Base-by-base conservation (phyloP, 2,329 filamentous ascomycete species). In the Ophiostoma pallidulum region DNA sequence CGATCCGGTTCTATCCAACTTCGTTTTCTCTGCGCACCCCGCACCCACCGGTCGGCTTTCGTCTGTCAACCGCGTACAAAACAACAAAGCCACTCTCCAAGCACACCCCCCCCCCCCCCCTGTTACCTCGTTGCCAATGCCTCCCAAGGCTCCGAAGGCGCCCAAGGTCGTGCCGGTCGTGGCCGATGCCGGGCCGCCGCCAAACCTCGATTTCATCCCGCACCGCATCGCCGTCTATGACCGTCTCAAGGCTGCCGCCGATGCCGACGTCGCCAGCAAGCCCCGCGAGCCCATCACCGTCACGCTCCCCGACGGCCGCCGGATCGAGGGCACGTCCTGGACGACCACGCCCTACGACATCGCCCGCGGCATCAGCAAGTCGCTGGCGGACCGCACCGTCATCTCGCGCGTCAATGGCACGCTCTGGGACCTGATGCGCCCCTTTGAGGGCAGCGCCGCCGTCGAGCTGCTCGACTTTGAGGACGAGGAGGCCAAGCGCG, bases 351-450 rank as follows among this genome's bases (percentile, higher is more conserved):
- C 92, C 6, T 83, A 75, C 38, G 75, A 82, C 59, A 82, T 95
- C 66, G 79, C 80, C 54, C 85, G 78, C 67, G 78, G 74, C 59
- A 95, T 90, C 65, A 89, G 74, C 24, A 96, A 85, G 78, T 92
- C 80, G 62, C 77, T 85, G 59, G 86, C 79, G 69, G 88, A 88
- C 74, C 86, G 82, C 69, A 90, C 82, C 39, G 86, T 98, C 51
- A 84, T 98, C 59, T 83, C 91, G 38, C 81, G 81, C 61, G 77
- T 97, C 32, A 83, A 97, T 59, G 87, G 84, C 47, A 74, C 80
- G 60, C 73, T 97, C 10, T 98, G 91, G 92, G 92, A 98, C 69
- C 70, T 98, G 55, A 87, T 91, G 60, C 75, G 92, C 47, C 91
- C 91, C 5, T 70, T 98, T 31, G 92, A 97, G 73, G 81, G 80